Percentiles rank a stretch among this genome's conserved stretches.
Conservation (phyloP, 148 eudicot species). For the Vaccinium corymbosum region DNA sequence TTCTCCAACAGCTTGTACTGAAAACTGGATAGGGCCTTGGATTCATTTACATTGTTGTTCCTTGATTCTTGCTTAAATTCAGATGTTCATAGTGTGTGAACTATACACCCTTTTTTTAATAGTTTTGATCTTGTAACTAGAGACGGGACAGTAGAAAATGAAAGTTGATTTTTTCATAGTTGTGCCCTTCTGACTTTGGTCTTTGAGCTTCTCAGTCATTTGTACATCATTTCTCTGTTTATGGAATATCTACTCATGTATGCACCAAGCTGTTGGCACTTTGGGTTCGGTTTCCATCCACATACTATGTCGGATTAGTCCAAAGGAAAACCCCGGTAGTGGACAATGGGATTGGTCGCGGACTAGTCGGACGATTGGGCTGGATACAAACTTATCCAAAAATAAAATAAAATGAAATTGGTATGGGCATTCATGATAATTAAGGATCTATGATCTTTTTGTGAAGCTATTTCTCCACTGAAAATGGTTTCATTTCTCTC, state of each 20-base stretch:
- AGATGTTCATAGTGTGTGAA: neutral
- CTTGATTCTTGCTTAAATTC: slow-evolving; percentile 13
- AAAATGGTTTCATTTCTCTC: neutral
- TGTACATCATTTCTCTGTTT: neutral
- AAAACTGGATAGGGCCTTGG: neutral
- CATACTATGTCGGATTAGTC: too few species aligned
- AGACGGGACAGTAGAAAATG: neutral
- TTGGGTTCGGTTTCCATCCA: neutral
- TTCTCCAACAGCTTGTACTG: slow-evolving; percentile 1
- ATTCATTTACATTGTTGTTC: neutral
- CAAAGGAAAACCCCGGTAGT: too few species aligned
- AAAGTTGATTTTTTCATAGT: neutral
- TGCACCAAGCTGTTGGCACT: neutral
- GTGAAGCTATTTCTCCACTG: neutral
- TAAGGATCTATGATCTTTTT: neutral
- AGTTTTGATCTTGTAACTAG: slow-evolving; percentile 9
- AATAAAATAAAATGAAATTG: neutral
- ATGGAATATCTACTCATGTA: neutral
- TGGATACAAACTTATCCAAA: neutral
- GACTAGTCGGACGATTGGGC: neutral
- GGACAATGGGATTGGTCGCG: too few species aligned
- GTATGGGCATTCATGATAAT: neutral
- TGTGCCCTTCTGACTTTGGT: neutral
- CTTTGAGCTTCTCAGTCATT: neutral
- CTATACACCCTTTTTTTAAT: neutral